A percentile compares a stretch with the other conserved stretches of the same genome.
Evolutionary conservation across 176 grass and related monocot genomes (phyloP).

Genomic region (Carex littledalei): DNA sequence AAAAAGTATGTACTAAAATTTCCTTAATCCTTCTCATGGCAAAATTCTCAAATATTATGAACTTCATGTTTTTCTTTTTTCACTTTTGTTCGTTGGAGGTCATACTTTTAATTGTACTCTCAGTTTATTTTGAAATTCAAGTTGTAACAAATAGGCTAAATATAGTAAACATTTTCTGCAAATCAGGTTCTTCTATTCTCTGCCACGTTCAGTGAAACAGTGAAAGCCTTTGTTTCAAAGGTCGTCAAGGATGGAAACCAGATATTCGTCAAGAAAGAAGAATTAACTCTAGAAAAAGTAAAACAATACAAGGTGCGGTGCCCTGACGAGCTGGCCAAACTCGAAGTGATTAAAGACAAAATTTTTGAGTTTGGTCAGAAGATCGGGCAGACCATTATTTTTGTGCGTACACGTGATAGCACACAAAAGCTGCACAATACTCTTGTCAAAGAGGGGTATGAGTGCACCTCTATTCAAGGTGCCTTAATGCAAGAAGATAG

Average conservation of each 20-base stretch:
- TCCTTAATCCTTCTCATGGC: not conserved
- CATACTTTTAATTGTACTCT: not conserved
- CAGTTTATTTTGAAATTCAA: not conserved
- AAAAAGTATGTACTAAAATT: not conserved
- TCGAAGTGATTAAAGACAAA: slow-evolving; percentile 87
- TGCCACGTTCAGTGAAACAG: slow-evolving; percentile 85
- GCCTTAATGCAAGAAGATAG: slow-evolving; percentile 72
- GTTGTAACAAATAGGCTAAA: not conserved
- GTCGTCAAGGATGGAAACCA: slow-evolving; percentile 80
- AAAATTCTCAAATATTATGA: not conserved
- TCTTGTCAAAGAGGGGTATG: slow-evolving; percentile 72
- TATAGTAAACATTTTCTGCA: not conserved
- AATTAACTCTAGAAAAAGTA: slow-evolving; percentile 89
- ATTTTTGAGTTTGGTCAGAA: slow-evolving; percentile 97
- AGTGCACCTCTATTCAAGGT: slow-evolving; percentile 94
- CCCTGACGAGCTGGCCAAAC: slow-evolving; percentile 73
- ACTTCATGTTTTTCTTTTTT: not conserved
- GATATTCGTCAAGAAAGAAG: slow-evolving; percentile 98
- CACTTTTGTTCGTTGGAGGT: not conserved
- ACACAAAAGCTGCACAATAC: slow-evolving; percentile 63
- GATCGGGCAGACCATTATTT: slow-evolving; percentile 96
- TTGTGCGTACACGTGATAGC: slow-evolving; percentile 73
- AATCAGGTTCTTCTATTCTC: slow-evolving; percentile 96
- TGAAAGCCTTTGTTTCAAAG: slow-evolving; percentile 90
- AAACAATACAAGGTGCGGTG: slow-evolving; percentile 89